Evolutionary conservation across 441 rosid species (phyloP), one percentile per base, ranked within the genome.

Genomic region (Euphorbia celastroides): DNA sequence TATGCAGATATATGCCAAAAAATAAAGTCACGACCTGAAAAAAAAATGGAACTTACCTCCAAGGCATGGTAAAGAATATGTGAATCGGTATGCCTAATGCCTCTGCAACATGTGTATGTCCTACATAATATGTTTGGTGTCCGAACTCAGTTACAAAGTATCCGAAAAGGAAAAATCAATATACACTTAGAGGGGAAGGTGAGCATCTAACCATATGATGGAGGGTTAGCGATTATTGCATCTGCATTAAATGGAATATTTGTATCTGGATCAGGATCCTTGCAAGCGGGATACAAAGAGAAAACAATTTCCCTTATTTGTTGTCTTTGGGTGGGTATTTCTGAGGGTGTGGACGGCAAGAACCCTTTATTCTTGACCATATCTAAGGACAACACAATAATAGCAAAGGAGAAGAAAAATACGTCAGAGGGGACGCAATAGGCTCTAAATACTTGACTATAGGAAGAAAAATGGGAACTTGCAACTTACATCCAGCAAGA

Each of bases 311-410:
- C 96, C 75, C 86, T 90, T 30, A 92, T 82, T 76, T 94, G 99
- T 70, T 82, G 88, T 66, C 99, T 82, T 71, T 90, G 99, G 62
- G 82, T 58, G 16, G 98, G 90, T 73, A 94, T 92, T 82, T 92
- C 98, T 5, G 97, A 94, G 72, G 99, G 99, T 60, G 86, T 94
- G 20, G 99, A 87, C 25, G 99, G 99, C 83, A 94, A 74, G 83
- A 94, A 94, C 22, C 98, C 99, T 79, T 94, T 92, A 77, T 92
- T 94, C 82, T 94, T 92, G 57, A 94, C 99, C 99, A 94, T 92
- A 76, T 94, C 99, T 92, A 95, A 73, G 70, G 74, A 30, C 55
- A 26, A 72, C 78, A 77, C 59, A 51, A 46, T 46, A 25, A 5
- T 31, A 16, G 0, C 25, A 23, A 42, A 38, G 11, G 32, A 54